Evolutionary conservation across 1,139 yeast genomes (phyloP), one percentile per base, ranked within the genome.

Genomic region (Candida sp.): DNA sequence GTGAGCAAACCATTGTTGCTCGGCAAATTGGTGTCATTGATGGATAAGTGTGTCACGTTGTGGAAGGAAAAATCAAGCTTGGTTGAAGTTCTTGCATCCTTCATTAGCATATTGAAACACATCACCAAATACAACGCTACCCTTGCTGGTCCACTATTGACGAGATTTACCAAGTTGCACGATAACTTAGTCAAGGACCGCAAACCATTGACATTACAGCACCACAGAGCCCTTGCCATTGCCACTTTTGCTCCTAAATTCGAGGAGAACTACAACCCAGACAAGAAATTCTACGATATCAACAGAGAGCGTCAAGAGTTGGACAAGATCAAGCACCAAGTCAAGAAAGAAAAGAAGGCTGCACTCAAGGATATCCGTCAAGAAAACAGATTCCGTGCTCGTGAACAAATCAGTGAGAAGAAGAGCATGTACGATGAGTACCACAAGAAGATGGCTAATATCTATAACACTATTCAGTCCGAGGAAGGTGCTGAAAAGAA

Each of bases 221-320:
- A 83, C n/a, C 98, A 93, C 72, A 84, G 83, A 63, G 91, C 96
- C 33, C 69, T 94, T 52, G 89, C 97, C 3, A 88, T 96, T 63
- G 88, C 94, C 46, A 83, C 97, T 1, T 82, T 80, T 64, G 88
- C 93, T 42, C 99, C 99, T 58, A 88, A 90, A 71, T 96, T 89
- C 66, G 98, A 93, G 71, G 98, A 91, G 64, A 91, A 92, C 75
- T 96, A 88, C 81, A 93, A 92, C 73, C 97, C 98, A 53, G 98
- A 91, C 65, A 90, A 87, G 83, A 91, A 90, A 72, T 89, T 96
- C 11, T 90, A 92, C 68, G 98, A 93, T 67, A 82, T 88, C 50
- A 89, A 93, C 67, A 79, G 85, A 58, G 86, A 88, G 54, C 83
- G 96, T 68, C 90, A 87, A 60, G 98, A 94, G 67, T 72, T 90